phyloP scores from a whole-genome alignment of 768 basidiomycete species.

The Porpolomopsis calyptriformis region DNA sequence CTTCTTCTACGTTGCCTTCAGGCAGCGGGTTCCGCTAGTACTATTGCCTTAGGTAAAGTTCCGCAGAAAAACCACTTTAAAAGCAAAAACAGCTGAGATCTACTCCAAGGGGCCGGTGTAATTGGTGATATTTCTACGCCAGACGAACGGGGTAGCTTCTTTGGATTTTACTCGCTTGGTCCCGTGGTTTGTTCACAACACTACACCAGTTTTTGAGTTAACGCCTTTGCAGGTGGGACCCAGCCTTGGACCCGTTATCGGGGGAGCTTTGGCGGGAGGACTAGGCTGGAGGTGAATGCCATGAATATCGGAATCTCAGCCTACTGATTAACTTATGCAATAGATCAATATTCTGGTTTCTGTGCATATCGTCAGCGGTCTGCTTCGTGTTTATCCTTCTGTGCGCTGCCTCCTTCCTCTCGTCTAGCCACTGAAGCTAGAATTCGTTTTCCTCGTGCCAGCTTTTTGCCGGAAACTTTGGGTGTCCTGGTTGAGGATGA shows the following conservation, averaged over 20 bases:
- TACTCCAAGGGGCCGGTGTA: constrained; percentile 51
- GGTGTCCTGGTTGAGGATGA: constrained; percentile 46
- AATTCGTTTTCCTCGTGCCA: constrained; percentile 27
- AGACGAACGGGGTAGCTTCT: constrained; percentile 64
- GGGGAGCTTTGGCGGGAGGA: constrained; percentile 44
- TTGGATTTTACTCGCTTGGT: constrained; percentile 55
- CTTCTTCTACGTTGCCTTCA: constrained; percentile 74
- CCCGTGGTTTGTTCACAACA: constrained; percentile 37
- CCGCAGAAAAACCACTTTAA: neutral
- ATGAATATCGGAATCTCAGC: constrained; percentile 4
- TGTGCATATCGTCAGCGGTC: constrained; percentile 36
- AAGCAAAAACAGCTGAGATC: no score
- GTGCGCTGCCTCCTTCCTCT: constrained; percentile 24
- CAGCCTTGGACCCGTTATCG: constrained; percentile 47
- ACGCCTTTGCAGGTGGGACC: constrained; percentile 40
- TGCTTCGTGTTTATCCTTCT: constrained; percentile 40
- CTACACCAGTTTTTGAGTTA: neutral
- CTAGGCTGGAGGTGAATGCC: constrained; percentile 54
- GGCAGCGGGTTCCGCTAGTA: constrained; percentile 70
- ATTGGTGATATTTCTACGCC: constrained; percentile 69
- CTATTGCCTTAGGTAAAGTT: constrained; percentile 53
- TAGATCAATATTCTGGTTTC: constrained; percentile 56
- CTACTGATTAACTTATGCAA: constrained; percentile 1
- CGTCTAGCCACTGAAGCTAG: constrained; percentile 22
- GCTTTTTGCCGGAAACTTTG: constrained; percentile 44